Conservation (phyloP, 352 stramenopile species). For the Pythium scleroteichum region DNA sequence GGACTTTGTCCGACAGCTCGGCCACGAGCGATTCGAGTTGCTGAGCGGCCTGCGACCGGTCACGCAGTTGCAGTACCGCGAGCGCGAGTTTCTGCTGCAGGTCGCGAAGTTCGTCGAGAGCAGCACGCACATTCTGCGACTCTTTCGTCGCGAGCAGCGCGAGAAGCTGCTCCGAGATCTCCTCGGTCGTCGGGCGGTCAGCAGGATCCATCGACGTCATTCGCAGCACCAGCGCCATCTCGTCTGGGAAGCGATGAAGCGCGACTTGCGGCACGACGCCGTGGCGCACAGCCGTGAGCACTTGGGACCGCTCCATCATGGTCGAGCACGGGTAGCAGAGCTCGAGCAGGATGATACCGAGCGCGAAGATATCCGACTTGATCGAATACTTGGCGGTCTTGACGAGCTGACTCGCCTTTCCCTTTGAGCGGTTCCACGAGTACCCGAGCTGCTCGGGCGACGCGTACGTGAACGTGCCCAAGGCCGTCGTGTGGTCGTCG, state of each 20-base stretch:
- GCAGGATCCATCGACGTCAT: slow-evolving; percentile 78
- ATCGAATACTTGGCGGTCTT: slow-evolving; percentile 81
- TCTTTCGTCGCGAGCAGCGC: slow-evolving; percentile 43
- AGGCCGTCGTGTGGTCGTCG: slow-evolving; percentile 71
- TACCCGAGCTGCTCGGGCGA: slow-evolving; percentile 86
- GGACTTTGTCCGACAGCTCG: slow-evolving; percentile 74
- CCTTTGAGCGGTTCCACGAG: slow-evolving; percentile 46
- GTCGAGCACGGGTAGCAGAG: slow-evolving; percentile 80
- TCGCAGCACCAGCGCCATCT: slow-evolving; percentile 72
- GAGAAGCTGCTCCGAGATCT: slow-evolving; percentile 59
- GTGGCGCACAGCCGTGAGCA: slow-evolving; percentile 75
- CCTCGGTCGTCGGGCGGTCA: slow-evolving; percentile 55
- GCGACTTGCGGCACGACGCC: slow-evolving; percentile 75
- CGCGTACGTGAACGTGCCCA: slow-evolving; percentile 84
- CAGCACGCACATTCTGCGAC: slow-evolving; percentile 41
- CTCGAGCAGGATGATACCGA: slow-evolving; percentile 84
- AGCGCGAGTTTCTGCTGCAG: slow-evolving; percentile 55
- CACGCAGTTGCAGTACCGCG: slow-evolving; percentile 55
- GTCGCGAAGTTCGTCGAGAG: slow-evolving; percentile 65
- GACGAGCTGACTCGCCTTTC: slow-evolving; percentile 35
- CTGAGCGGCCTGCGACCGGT: slow-evolving; percentile 58
- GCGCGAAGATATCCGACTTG: slow-evolving; percentile 85
- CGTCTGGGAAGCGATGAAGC: slow-evolving; percentile 56
- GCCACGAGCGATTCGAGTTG: slow-evolving; percentile 62
- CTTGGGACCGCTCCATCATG: slow-evolving; percentile 87